Base-by-base conservation (phyloP, 2,329 filamentous ascomycete genomes). In the Colletotrichum eremochloae region DNA sequence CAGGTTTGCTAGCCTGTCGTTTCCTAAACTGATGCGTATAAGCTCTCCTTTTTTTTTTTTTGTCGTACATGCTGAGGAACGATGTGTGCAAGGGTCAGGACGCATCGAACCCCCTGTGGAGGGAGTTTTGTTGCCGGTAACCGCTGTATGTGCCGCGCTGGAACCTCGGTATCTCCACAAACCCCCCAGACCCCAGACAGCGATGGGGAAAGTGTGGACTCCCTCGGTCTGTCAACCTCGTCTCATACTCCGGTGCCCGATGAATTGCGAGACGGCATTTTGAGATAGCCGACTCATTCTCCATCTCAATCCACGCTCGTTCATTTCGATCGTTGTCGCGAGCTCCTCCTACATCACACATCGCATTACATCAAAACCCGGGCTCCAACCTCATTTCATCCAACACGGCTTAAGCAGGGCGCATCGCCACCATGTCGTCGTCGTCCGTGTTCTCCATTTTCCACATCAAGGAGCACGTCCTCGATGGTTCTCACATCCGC, bases 401-500 rank as follows among this genome's bases (percentile, higher is more conserved):
- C 18, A 15, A 20, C 24, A 15, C 24, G n/a, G 40, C 31, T 52
- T 9, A 42, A n/a, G 11, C 61, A 24, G 24, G 24, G 11, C 3
- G 15, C n/a, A 24, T 14, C 50, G n/a, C 52, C 52, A 31, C 52
- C 53, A 82, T 82, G 78, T 67, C 67, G 38, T 36, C 42, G 20
- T 36, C 42, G 20, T 46, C 44, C 44, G 46, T 57, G 1, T 76
- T 82, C 1, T 81, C 81, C 63, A 77, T 81, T 68, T 94, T 94
- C 83, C 83, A 88, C 75, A 84, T 97, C 76, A 88, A 90, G 75
- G 92, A 96, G 80, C 95, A 97, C 84, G 85, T 87, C 55, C 81
- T 97, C 75, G 88, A 90, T 67, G 90, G 89, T 75, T 90, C 94
- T 75, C 93, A 98, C 81, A 92, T 97, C 74, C 89, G 95, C 74